These are phyloP conservation scores for Achaetomium macrosporum DNA, from an alignment of 2,329 filamentous ascomycete genomes.

Conservation along the genomic window DNA sequence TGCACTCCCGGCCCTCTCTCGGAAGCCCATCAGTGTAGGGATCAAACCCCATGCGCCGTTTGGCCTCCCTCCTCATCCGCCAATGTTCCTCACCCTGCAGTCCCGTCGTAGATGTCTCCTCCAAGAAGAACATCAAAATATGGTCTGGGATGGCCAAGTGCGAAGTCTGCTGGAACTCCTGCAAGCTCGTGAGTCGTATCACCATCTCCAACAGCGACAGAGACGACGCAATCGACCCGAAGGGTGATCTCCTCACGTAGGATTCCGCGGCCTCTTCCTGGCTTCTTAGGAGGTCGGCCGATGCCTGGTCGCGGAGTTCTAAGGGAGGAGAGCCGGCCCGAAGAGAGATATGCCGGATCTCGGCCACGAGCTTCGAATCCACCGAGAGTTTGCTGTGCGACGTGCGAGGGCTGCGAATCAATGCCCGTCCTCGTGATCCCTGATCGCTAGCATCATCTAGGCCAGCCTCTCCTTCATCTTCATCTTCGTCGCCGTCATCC, in stretches of 20 bases:
- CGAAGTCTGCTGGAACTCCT: conserved; percentile 85
- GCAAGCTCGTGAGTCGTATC: conserved; percentile 75
- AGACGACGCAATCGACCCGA: conserved; percentile 49
- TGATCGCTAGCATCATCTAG: conserved; percentile 19
- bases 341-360: conserved; percentile 38
- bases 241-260: conserved; percentile 40
- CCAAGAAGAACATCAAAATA: conserved; percentile 80
- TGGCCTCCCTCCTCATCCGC: conserved; percentile 41
- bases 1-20: conserved; percentile 3
- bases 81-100: conserved; percentile 41
- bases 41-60: conserved; percentile 49
- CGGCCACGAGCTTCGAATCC: conserved; percentile 36
- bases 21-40: conserved; percentile 45
- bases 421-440: not conserved
- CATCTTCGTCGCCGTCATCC: conserved; percentile 36
- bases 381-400: conserved; percentile 26
- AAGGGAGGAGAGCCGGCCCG: conserved; percentile 12
- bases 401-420: not conserved
- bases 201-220: conserved; percentile 81
- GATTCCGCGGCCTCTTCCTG: conserved; percentile 22
- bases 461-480: conserved; percentile 2
- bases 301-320: not conserved
- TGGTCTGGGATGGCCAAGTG: conserved; percentile 89
- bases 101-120: conserved; percentile 50
- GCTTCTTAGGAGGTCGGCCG: conserved; percentile 12